These are phyloP conservation scores for Colletotrichum filicis DNA, from an alignment of 2,329 filamentous ascomycete genomes.

Conservation along the genomic window DNA sequence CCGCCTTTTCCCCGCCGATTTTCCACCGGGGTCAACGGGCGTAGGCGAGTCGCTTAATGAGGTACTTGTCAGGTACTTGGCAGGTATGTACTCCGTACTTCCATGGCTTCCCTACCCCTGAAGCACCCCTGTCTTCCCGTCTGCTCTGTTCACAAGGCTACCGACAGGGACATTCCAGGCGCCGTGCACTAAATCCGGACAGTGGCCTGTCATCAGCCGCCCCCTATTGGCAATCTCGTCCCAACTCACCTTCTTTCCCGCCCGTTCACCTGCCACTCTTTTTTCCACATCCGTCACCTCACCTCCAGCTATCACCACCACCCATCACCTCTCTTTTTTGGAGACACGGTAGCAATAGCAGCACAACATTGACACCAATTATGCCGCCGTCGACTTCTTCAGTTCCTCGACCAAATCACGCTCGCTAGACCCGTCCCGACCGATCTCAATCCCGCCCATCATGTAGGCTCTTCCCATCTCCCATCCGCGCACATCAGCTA, in stretches of 20 bases:
- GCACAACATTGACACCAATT: background rate
- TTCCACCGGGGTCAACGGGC: background rate
- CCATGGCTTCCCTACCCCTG: background rate
- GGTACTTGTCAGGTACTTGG: no score
- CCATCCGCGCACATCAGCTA: background rate
- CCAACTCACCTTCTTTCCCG: slow-evolving; percentile 1
- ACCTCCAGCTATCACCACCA: background rate
- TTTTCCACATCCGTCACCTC: background rate
- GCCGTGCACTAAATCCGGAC: slow-evolving; percentile 13
- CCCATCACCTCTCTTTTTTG: background rate
- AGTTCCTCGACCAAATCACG: background rate
- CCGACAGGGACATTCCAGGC: slow-evolving; percentile 21
- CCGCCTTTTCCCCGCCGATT: slow-evolving; percentile 23
- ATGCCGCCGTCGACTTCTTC: background rate
- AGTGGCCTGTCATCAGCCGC: slow-evolving; percentile 22
- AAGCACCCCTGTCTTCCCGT: slow-evolving; percentile 4
- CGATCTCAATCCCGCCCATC: background rate
- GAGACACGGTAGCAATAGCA: no score
- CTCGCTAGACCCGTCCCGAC: background rate
- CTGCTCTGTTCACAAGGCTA: background rate
- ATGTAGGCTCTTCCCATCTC: background rate
- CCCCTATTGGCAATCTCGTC: slow-evolving; percentile 15
- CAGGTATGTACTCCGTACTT: no score
- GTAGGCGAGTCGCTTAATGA: no score
- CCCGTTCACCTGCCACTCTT: background rate